Conservation (phyloP, 1,284 basidiomycete genomes). For the Tetrapyrgos nigripes region DNA sequence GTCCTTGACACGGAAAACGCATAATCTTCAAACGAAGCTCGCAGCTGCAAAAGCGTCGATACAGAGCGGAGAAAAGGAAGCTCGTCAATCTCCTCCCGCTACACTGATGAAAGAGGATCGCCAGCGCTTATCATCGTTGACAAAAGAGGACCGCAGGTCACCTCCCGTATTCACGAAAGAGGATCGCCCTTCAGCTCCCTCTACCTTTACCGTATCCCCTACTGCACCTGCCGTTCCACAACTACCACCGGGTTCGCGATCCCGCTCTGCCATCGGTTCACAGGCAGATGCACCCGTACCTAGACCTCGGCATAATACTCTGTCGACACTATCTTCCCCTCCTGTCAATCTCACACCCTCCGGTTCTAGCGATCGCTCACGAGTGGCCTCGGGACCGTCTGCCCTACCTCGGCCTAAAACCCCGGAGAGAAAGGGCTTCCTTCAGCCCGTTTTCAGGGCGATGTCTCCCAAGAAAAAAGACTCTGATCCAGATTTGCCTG, state of each 20-base stretch:
- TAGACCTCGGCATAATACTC: slow-evolving; percentile 29
- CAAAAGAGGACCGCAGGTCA: too few species aligned
- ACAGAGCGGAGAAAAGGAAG: not conserved
- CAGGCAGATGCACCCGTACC: slow-evolving; percentile 22
- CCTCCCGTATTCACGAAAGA: too few species aligned
- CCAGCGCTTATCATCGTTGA: too few species aligned
- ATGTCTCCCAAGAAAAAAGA: slow-evolving; percentile 16
- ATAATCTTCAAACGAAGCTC: slow-evolving; percentile 71
- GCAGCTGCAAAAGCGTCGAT: slow-evolving; percentile 52
- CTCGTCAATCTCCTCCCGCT: too few species aligned
- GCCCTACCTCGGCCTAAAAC: slow-evolving; percentile 13
- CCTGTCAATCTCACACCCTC: slow-evolving; percentile 6
- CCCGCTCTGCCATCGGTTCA: slow-evolving; percentile 17
- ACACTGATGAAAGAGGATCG: too few species aligned
- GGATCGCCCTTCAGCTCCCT: too few species aligned
- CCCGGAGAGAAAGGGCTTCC: slow-evolving; percentile 11
- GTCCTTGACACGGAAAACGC: slow-evolving; percentile 70
- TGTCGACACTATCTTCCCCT: slow-evolving; percentile 2
- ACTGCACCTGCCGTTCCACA: not conserved
- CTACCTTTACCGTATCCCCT: slow-evolving; percentile 1
- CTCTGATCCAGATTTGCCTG: slow-evolving; percentile 27
- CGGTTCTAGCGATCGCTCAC: not conserved
- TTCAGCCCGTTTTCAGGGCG: slow-evolving; percentile 10
- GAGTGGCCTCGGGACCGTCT: slow-evolving; percentile 10
- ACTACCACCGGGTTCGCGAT: not conserved